Base-by-base conservation (phyloP, 2,329 filamentous ascomycete genomes). In the Monilinia fructicola region DNA sequence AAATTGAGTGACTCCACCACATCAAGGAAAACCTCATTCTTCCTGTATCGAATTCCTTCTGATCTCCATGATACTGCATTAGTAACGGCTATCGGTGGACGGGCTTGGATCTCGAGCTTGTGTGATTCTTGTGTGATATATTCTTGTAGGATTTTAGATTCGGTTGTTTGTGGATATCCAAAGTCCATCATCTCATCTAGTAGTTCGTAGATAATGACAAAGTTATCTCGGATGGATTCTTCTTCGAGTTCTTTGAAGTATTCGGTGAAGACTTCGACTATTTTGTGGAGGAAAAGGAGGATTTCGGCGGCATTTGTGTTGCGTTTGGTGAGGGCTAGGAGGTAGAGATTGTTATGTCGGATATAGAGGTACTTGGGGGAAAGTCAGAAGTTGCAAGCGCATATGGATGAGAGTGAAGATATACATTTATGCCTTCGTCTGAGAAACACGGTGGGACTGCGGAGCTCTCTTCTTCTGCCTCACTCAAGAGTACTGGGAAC, bases 121-220 rank as follows among this genome's bases (percentile, higher is more conserved):
- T 99, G 95, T 64, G 93, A 97, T 80, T 99, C 95, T 80, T 99
- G 95, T 52, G 95, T 99, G 78, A 99, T 99, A 82, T 97, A 97
- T 82, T 99, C 95, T 79, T 99, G 95, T 69, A 99, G 82, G 78
- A 99, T 99, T 85, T 99, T 99, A 78, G 88, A 92, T 79, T 99
- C 95, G 72, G 95, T 99, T 12, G 95, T 99, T 79, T 99, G 95
- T 7, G 95, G 95, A 78, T 99, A 97, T 70, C 95, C 95, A 83
- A 99, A 99, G 80, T 99, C 95, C 95, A 99, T 99, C 95, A 99
- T 99, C 83, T 99, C 95, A 77, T 99, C 95, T 70, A 99, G 86
- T 69, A 99, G 81, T 80, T 99, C 95, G 83, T 99, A 99, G 76
- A 99, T 99, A 77, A 99, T 89, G 78, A 99, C 95, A 77, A 99